Evolutionary conservation across 208 protist species (phyloP), one percentile per base, ranked within the genome.

Genomic region (Phytomonas francai): DNA sequence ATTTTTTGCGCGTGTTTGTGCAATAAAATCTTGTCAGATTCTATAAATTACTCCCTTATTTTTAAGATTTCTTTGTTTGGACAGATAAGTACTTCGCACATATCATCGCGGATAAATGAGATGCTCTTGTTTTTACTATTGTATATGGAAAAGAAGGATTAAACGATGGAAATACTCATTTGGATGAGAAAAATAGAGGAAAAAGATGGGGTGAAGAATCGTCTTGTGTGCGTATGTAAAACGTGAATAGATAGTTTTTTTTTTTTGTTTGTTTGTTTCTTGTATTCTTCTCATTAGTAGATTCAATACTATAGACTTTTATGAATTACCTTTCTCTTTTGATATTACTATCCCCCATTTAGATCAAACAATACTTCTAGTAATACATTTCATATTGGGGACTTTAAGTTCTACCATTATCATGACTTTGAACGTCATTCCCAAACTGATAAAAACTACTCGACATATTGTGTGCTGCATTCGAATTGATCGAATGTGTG

Each of bases 271-370:
- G n/a, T 57, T 31, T 66, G 25, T 51, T 36, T 25, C 49, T 66
- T 66, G 34, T 34, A 63, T 19, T 69, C 27, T 33, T 59, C 34
- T n/a, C 16, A 16, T n/a, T 59, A 28, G 65, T 70, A 70, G 29
- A 70, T 63, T 33, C 45, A 45, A 3, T 59, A 39, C 32, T 63
- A 59, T 58, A 49, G 34, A 65, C 25, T 34, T n/a, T 68, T 25
- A 64, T 65, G 29, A 33, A 70, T 25, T 57, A 19, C 64, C 28
- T 34, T 29, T 69, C 12, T 57, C 0, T 74, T 33, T 32, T 71
- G 9, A 68, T 57, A 29, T 74, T 60, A 61, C 49, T 64, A n/a
- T 29, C 34, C 33, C 33, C 3, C 49, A 59, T 66, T 75, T 61
- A 72, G 45, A 54, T 54, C 11, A 54, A 54, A 25, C 25, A 25